Base-by-base conservation (phyloP, 2,329 filamentous ascomycete genomes). In the Xylaria hypoxylon region DNA sequence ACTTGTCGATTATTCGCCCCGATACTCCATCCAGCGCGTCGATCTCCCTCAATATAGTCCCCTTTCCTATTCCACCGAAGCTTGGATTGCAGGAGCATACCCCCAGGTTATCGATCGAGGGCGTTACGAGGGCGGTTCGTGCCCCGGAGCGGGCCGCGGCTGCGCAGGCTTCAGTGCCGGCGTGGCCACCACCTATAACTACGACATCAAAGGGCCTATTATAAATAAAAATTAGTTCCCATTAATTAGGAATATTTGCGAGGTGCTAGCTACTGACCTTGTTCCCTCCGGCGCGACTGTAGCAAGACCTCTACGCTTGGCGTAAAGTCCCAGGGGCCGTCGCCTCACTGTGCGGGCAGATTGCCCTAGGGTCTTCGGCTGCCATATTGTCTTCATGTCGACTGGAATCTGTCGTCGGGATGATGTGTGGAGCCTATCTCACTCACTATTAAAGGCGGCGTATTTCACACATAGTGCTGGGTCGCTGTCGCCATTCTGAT, bases 1-100 rank as follows among this genome's bases (percentile, higher is more conserved):
- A 92, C 78, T 96, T 95, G 81, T 99, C 96, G 65, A 97, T 93
- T 24, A 97, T 90, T 40, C 93, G 87, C 0, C 93, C 94, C 0
- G 94, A 91, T 22, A 99, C 83, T 0, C 96, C 96, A 76, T 98
- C 96, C 66, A 99, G 84, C 0, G 96, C 96, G 81, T 99, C 96
- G 35, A 99, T 90, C 80, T 99, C 96, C 47, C 95, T 90, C 57
- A 99, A 84, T 83, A 99, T 97, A 10, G 93, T 98, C 17, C 96
- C 96, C 78, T 99, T 99, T 50, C 96, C 96, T 73, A 99, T 98
- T n/a, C 96, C 96, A 44, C 96, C 96, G 76, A 99, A 97, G 70
- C 93, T 74, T 0, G 73, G 70, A 3, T 73, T 72, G 48, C 72
- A 74, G 15, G 73, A 73, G 57, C 73, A 74, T 15, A 73, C 71